Percentiles rank a stretch among this genome's conserved stretches.
Conservation (phyloP, 306 rosid species). For the Lotus japonicus region DNA sequence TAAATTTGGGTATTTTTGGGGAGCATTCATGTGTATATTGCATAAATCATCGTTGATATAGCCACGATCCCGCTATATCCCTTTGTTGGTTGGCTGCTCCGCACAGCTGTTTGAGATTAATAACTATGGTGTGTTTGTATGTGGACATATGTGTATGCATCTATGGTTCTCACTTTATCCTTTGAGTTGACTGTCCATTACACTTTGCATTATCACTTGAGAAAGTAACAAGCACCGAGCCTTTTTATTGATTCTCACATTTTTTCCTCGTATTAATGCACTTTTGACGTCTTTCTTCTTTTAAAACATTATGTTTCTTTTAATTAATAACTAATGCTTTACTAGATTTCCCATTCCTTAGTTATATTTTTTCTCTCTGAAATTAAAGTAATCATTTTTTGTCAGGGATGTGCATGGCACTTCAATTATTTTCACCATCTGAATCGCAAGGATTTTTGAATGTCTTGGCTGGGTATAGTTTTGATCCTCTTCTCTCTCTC, state of each 20-base stretch:
- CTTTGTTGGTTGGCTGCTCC: no score
- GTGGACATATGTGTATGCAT: not conserved
- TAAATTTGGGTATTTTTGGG: no score
- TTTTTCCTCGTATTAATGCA: not conserved
- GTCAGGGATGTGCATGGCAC: constrained; percentile 94
- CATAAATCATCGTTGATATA: no score
- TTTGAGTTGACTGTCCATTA: not conserved
- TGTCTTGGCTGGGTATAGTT: constrained; percentile 72
- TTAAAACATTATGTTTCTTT: not conserved
- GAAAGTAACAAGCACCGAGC: not conserved
- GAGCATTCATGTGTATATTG: no score
- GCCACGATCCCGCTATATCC: no score
- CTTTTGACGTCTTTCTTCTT: not conserved
- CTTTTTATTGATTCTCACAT: not conserved
- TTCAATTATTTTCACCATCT: constrained; percentile 71
- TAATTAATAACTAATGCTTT: not conserved
- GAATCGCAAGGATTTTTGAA: constrained; percentile 70
- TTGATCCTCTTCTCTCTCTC: not conserved
- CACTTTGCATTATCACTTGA: no score
- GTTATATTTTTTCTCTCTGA: not conserved
- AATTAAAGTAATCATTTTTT: constrained; percentile 22
- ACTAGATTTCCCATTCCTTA: constrained; percentile 10
- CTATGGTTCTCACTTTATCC: not conserved
- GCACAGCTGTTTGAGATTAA: no score
- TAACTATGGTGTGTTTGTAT: no score